Percentiles rank a stretch among this genome's conserved stretches.
These are phyloP conservation scores for Phytophthora hibernalis DNA, from an alignment of 352 stramenopile genomes.

Conservation along the genomic window DNA sequence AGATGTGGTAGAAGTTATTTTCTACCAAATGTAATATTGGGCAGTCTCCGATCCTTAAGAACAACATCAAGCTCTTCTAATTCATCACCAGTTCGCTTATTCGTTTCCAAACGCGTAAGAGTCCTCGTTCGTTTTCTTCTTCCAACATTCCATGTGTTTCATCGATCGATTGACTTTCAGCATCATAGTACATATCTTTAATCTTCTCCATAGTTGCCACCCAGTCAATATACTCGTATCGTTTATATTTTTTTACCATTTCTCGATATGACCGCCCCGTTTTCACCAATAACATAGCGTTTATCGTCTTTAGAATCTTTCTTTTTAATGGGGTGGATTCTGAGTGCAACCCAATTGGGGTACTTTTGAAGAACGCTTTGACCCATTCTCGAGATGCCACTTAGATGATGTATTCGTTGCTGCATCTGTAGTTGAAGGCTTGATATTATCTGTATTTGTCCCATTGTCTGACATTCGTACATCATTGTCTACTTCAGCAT, in stretches of 20 bases:
- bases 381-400: slow-evolving; percentile 5
- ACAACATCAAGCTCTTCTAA: slow-evolving; percentile 2
- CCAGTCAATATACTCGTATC: slow-evolving; percentile 14
- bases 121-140: slow-evolving; percentile 17
- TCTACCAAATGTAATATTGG: background rate
- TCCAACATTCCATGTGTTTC: slow-evolving; percentile 7
- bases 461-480: no score
- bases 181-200: slow-evolving; percentile 11
- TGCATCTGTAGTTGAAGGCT: slow-evolving; percentile 9
- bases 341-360: slow-evolving; percentile 12
- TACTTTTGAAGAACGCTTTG: slow-evolving; percentile 8
- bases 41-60: slow-evolving; percentile 10
- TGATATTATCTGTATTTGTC: background rate
- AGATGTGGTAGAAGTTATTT: slow-evolving; percentile 6
- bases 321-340: slow-evolving; percentile 11
- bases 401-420: slow-evolving; percentile 9
- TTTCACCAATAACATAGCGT: slow-evolving; percentile 15
- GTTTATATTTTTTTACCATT: slow-evolving; percentile 9
- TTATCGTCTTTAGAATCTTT: slow-evolving; percentile 8
- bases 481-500: background rate
- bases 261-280: background rate
- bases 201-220: slow-evolving; percentile 12
- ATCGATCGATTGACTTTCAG: slow-evolving; percentile 18
- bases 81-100: background rate
- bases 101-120: slow-evolving; percentile 3